Conservation (phyloP, 1,139 yeast genomes). For the Cylindricascospora bacillispora region DNA sequence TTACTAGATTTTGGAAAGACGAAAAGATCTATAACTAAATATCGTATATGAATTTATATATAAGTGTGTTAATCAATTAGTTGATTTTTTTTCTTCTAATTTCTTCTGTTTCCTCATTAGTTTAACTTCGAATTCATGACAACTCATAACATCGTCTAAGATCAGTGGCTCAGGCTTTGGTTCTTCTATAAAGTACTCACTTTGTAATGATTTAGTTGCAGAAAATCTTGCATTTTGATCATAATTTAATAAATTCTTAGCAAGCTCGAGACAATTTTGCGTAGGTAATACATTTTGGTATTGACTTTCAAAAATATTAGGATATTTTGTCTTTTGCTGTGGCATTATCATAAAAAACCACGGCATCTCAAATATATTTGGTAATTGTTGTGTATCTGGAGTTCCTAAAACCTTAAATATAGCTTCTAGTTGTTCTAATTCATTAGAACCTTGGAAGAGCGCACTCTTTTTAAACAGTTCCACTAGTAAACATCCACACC, state of each 20-base stretch:
- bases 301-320: conserved; percentile 36
- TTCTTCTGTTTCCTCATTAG: conserved; percentile 64
- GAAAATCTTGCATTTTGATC: conserved; percentile 56
- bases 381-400: conserved; percentile 68
- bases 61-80: background rate
- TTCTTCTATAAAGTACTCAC: conserved; percentile 56
- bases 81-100: conserved; percentile 30
- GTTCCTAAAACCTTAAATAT: conserved; percentile 83
- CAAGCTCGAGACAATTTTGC: conserved; percentile 51
- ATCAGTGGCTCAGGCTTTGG: conserved; percentile 53
- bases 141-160: conserved; percentile 52
- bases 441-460: conserved; percentile 79
- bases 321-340: conserved; percentile 24
- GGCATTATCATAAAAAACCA: conserved; percentile 88
- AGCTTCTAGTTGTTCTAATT: conserved; percentile 64
- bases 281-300: conserved; percentile 36
- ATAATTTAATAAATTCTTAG: conserved; percentile 45
- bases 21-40: background rate
- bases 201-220: conserved; percentile 49
- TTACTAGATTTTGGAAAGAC: background rate
- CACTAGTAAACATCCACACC: conserved; percentile 80
- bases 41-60: background rate
- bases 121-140: conserved; percentile 80
- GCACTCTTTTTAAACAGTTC: conserved; percentile 71
- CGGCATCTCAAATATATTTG: conserved; percentile 60